A percentile compares a stretch with the other conserved stretches of the same genome.
phyloP scores from a whole-genome alignment of 202 grass and related monocot genomes.

The Dendrocalamus latiflorus region DNA sequence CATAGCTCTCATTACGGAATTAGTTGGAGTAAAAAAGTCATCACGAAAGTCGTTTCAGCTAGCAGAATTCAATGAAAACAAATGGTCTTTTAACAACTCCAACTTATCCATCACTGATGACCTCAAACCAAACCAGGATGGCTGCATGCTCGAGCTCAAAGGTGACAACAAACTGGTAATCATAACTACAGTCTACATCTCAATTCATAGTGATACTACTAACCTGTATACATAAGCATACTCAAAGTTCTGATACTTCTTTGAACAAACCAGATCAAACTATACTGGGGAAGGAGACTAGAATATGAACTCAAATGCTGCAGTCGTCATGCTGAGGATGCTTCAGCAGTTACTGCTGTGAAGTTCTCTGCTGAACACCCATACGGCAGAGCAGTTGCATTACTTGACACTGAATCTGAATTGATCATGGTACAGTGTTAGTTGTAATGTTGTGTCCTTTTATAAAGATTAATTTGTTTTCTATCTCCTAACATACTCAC shows the following conservation, averaged over 20 bases:
- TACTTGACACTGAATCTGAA: conserved; percentile 63
- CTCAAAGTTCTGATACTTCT: not conserved
- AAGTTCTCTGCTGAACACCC: conserved; percentile 62
- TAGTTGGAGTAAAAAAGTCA: conserved; percentile 50
- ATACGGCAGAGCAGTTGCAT: conserved; percentile 70
- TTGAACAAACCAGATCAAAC: conserved; percentile 61
- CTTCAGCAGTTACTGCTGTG: conserved; percentile 54
- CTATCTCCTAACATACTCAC: not conserved
- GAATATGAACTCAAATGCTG: conserved; percentile 71
- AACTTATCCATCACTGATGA: conserved; percentile 48
- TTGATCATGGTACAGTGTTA: conserved; percentile 45
- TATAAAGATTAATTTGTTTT: not conserved
- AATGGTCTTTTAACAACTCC: conserved; percentile 59
- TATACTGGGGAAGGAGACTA: conserved; percentile 66
- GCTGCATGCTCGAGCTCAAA: conserved; percentile 47
- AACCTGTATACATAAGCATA: not conserved
- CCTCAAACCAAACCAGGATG: conserved; percentile 40
- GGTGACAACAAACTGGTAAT: conserved; percentile 51
- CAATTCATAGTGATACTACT: not conserved
- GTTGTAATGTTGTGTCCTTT: not conserved
- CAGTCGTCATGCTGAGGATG: conserved; percentile 35
- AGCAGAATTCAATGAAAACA: conserved; percentile 62
- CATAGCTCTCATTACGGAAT: conserved; percentile 29
- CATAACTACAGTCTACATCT: conserved; percentile 12
- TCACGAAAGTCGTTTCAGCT: conserved; percentile 38